These are phyloP conservation scores for Carex pumila DNA, from an alignment of 176 grass and related monocot species.

Conservation along the genomic window DNA sequence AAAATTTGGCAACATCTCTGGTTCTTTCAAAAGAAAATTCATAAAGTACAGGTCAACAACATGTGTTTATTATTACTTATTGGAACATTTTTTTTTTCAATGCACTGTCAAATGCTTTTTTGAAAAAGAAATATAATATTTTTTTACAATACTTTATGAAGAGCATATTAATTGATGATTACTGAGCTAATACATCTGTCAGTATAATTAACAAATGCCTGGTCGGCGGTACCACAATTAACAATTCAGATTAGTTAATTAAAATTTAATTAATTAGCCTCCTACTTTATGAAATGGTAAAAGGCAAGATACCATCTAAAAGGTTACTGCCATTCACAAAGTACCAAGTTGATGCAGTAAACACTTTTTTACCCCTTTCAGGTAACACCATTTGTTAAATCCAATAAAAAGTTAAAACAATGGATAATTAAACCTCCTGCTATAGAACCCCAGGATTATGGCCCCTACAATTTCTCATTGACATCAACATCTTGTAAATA, in stretches of 20 bases:
- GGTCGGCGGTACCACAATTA: neutral
- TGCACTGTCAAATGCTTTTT: neutral
- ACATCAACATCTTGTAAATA: neutral
- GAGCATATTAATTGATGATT: neutral
- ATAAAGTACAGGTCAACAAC: neutral
- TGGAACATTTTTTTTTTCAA: neutral
- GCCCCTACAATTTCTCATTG: neutral
- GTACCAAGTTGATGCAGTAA: constrained; percentile 16
- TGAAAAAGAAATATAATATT: neutral
- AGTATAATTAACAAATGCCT: constrained; percentile 8
- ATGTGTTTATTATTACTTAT: neutral
- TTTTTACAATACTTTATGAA: neutral
- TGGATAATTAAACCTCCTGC: neutral
- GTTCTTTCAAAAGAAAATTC: neutral
- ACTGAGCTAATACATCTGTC: neutral
- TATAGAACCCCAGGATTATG: neutral
- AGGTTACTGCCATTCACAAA: constrained; percentile 19
- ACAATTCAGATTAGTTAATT: neutral
- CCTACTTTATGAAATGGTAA: constrained; percentile 19
- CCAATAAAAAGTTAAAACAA: neutral
- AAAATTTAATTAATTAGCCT: neutral
- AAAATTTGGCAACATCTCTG: neutral
- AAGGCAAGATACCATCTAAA: constrained; percentile 16
- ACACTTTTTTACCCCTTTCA: neutral
- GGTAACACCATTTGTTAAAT: neutral